phyloP scores from a whole-genome alignment of 176 grass and related monocot genomes.

The Zoysia pacifica region DNA sequence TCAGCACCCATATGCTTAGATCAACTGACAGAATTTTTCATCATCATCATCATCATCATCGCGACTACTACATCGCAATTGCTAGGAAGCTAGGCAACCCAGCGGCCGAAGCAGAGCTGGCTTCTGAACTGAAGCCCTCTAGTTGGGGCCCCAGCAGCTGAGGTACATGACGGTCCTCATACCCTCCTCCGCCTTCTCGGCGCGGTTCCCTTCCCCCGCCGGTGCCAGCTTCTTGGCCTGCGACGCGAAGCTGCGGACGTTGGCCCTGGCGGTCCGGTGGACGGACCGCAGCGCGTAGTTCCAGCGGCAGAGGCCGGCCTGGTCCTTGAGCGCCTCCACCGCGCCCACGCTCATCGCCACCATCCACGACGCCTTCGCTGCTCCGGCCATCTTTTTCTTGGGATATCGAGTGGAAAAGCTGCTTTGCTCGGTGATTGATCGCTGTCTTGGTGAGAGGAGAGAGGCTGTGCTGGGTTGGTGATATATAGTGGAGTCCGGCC shows the following conservation, averaged over 20 bases:
- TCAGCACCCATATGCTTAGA: not conserved
- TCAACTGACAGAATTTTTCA: slow-evolving; percentile 14
- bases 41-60: slow-evolving; percentile 35
- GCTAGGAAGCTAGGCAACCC: not conserved
- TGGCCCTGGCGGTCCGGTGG: slow-evolving; percentile 48
- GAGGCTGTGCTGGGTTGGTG: not conserved
- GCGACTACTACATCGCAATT: not conserved
- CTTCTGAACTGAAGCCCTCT: not conserved
- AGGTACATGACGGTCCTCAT: slow-evolving; percentile 67
- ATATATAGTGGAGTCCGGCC: not conserved
- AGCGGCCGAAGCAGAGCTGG: not conserved
- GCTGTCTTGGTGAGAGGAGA: not conserved
- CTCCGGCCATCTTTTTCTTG: slow-evolving; percentile 26
- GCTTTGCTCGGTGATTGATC: not conserved
- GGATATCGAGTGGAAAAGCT: not conserved
- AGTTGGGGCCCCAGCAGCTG: slow-evolving; percentile 69
- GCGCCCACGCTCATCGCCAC: slow-evolving; percentile 66
- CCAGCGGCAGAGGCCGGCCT: slow-evolving; percentile 65
- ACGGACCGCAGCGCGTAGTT: slow-evolving; percentile 61
- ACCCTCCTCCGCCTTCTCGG: slow-evolving; percentile 55
- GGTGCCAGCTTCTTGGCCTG: slow-evolving; percentile 32
- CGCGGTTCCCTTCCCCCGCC: not conserved
- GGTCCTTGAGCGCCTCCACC: slow-evolving; percentile 77
- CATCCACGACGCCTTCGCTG: slow-evolving; percentile 50
- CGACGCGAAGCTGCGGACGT: not conserved